Conservation (phyloP, 1,284 basidiomycete genomes). For the Xanthoconium separans region DNA sequence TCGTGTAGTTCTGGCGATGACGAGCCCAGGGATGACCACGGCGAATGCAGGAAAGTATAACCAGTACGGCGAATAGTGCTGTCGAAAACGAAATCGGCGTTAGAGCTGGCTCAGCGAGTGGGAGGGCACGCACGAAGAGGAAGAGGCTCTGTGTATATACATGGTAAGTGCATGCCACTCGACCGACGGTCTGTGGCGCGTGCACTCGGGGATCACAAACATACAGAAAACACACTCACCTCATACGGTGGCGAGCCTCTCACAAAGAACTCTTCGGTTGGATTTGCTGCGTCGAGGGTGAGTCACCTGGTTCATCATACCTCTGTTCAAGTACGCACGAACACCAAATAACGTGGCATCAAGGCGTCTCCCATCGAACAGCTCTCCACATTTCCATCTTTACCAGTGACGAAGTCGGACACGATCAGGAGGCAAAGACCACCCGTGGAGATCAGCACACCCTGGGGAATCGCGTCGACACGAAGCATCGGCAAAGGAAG, state of each 20-base stretch:
- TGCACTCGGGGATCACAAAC: background rate
- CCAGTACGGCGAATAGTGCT: slow-evolving; percentile 83
- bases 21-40: slow-evolving; percentile 64
- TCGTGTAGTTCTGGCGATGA: too few relatives aligned
- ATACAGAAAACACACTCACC: slow-evolving; percentile 27
- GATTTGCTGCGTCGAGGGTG: slow-evolving; percentile 55
- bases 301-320: background rate
- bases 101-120: background rate
- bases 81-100: background rate
- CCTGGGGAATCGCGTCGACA: slow-evolving; percentile 58
- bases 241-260: slow-evolving; percentile 78
- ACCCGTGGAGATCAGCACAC: slow-evolving; percentile 67
- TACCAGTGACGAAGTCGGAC: slow-evolving; percentile 67
- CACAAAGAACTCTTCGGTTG: slow-evolving; percentile 84
- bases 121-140: slow-evolving; percentile 53
- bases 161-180: slow-evolving; percentile 2
- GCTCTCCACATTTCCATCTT: slow-evolving; percentile 59
- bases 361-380: slow-evolving; percentile 76
- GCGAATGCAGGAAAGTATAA: slow-evolving; percentile 77
- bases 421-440: slow-evolving; percentile 76
- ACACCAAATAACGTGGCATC: slow-evolving; percentile 85
- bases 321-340: slow-evolving; percentile 47
- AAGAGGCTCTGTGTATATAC: slow-evolving; percentile 49
- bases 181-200: slow-evolving; percentile 32
- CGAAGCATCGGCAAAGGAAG: background rate